Base-by-base conservation (phyloP, 2,329 filamentous ascomycete genomes). In the Exserohilum rostratum region DNA sequence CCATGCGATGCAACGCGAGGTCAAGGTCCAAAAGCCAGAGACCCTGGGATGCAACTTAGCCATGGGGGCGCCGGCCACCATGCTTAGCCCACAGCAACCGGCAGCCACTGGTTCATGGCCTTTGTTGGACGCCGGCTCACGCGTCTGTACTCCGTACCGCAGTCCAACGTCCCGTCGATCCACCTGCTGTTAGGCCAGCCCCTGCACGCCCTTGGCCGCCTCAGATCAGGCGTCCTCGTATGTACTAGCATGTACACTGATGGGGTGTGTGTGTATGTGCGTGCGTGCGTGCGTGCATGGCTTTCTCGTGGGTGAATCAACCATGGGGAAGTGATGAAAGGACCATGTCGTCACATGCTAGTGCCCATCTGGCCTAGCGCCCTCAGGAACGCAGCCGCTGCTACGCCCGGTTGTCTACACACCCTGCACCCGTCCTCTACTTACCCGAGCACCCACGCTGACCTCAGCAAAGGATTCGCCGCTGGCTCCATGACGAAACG, bases 301-400 rank as follows among this genome's bases (percentile, higher is more conserved):
- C 33, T 6, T 25, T 25, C 22, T 25, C 22, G 22, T 25, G 22
- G 22, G 22, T 25, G 22, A 25, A 6, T n/a, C 38, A 40, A 22
- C 17, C 49, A 27, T 31, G 20, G 18, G 25, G n/a, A 15, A 48
- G 34, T 33, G 17, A 46, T 60, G 57, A 60, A 55, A 60, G 53
- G 15, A 29, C 39, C 34, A 49, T 60, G 57, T 60, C 57, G 54
- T 60, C 57, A 60, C 39, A 27, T 30, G 22, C 22, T 7, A 4
- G 12, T 30, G 9, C 39, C 39, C n/a, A 18, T 30, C 27, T 18
- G 22, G 22, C 22, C 3, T 15, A 30, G 15, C 11, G 10, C 10
- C 2, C 12, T 30, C 29, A 25, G 18, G 27, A 25, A 11, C 39
- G 17, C 33, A 35, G 6, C 13, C n/a, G 17, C 25, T 11, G 35